Percentiles rank a stretch among this genome's conserved stretches.
These are phyloP conservation scores for Albifimbria verrucaria DNA, from an alignment of 2,329 filamentous ascomycete species.

Conservation along the genomic window DNA sequence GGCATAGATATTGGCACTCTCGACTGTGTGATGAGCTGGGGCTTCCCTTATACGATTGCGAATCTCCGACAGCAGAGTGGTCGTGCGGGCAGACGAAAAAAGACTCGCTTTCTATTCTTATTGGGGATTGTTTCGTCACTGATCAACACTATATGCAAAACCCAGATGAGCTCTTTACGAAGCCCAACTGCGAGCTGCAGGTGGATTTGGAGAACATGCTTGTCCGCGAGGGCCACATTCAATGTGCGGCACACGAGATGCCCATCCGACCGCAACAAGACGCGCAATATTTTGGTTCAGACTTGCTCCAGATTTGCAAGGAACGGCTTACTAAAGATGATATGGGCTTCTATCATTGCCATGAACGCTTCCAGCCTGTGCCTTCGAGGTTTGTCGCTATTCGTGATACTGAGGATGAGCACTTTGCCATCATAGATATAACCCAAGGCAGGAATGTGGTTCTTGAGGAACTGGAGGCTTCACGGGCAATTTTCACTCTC, in stretches of 20 bases:
- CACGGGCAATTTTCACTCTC: slow-evolving; percentile 89
- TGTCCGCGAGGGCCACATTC: slow-evolving; percentile 87
- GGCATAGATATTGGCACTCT: slow-evolving; percentile 94
- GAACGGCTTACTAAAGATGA: slow-evolving; percentile 73
- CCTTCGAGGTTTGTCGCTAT: slow-evolving; percentile 84
- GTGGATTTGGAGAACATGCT: slow-evolving; percentile 92
- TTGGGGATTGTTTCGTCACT: slow-evolving; percentile 84
- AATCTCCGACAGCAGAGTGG: slow-evolving; percentile 95
- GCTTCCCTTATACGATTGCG: slow-evolving; percentile 93
- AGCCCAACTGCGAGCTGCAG: slow-evolving; percentile 83
- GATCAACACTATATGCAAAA: slow-evolving; percentile 98
- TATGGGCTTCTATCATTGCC: slow-evolving; percentile 84
- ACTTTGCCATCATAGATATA: slow-evolving; percentile 89
- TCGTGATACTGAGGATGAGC: slow-evolving; percentile 81
- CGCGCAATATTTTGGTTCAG: slow-evolving; percentile 71
- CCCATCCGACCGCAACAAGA: slow-evolving; percentile 80
- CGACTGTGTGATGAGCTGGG: slow-evolving; percentile 90
- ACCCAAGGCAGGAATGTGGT: slow-evolving; percentile 80
- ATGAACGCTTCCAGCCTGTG: slow-evolving; percentile 80
- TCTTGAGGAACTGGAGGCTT: slow-evolving; percentile 93
- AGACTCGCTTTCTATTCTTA: slow-evolving; percentile 87
- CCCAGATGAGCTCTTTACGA: slow-evolving; percentile 88
- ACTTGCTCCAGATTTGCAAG: slow-evolving; percentile 66
- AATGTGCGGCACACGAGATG: slow-evolving; percentile 95
- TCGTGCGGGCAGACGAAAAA: slow-evolving; percentile 85